Base-by-base conservation (phyloP, 2,329 filamentous ascomycete species). In the Penicillium glabrum region DNA sequence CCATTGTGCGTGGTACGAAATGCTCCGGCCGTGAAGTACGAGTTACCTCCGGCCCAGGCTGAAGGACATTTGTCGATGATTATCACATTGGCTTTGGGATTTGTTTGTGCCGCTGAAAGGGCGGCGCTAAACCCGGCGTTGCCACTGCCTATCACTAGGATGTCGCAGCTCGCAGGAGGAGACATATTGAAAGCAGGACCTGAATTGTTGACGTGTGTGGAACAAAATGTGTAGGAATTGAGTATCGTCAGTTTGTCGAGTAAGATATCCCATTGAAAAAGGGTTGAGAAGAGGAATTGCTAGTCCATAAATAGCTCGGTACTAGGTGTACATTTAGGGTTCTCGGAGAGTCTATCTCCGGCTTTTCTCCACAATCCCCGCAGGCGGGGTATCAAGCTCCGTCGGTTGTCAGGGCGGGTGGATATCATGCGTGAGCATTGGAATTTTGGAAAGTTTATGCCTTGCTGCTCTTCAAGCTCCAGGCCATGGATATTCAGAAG, bases 71-170 rank as follows among this genome's bases (percentile, higher is more conserved):
- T 86, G 63, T 89, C 86, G 53, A 89, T 77, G 14, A 88, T 68
- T 0, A 86, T 65, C 3, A 88, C 80, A 9, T 35, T 50, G 5
- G 59, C 49, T 0, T 69, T 63, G 24, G 61, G 57, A 3, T 77
- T 76, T 5, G 80, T 78, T 49, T 74, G 64, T 59, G 77, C 76
- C 3, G 86, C 85, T 1, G 84, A 81, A 8, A 83, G 75, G 9
- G 86, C 86, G 3, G 86, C 81, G 11, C 76, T 80, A 70, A 88
- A 84, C 14, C 86, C 87, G 16, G 87, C 86, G 64, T 88, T 88
- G 51, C 86, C 86, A 51, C 81, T 79, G 21, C 87, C 86, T 31
- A 86, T 75, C 7, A 89, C 79, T 6, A 89, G 66, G 58, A 72
- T 67, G 46, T 73, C 70, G 56, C 62, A 62, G 43, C 31, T 21